Base-by-base conservation (phyloP, 306 rosid species). In the Fragaria ananassa region DNA sequence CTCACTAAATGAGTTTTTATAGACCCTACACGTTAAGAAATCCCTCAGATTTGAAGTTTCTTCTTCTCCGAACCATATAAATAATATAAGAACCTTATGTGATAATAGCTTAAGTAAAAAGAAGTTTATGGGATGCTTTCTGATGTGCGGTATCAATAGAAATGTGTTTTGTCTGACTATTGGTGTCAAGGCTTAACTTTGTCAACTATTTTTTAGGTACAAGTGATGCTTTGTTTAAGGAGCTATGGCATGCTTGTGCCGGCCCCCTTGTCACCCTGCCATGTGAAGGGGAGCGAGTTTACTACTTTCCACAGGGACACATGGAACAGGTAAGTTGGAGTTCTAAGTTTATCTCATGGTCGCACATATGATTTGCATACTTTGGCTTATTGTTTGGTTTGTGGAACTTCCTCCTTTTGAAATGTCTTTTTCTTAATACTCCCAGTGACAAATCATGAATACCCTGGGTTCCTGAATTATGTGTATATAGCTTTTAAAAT, bases 181-280 rank as follows among this genome's bases (percentile, higher is more conserved):
- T 51, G 50, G 51, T 72, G 8, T 4, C 12, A 3, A 35, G 35
- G 76, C 50, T 54, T 34, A 72, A 34, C n/a, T 77, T 54, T 47
- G 21, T 72, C 64, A 31, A 85, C n/a, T 70, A 74, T 58, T 41
- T 79, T 81, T 35, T 69, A 94, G 98, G 86, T 75, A 39, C 81
- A 31, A 75, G 81, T 66, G 91, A 90, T 89, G 98, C 90, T 67
- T 82, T 94, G 76, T 94, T 84, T 88, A 94, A 85, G 93, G 97
- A 94, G 87, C 77, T 94, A 82, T 94, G 98, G 98, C 95, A 92
- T 88, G 95, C 97, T n/a, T 94, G 98, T 85, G 98, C 98, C 61
- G 98, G 98, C 29, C 98, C 98, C 70, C 98, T 94, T 74, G 98
- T 94, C 79, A 87, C 91, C 80, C 96, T 94, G 83, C 98, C 98